Conservation (phyloP, 768 basidiomycete species). For the Termitomyces sp. region DNA sequence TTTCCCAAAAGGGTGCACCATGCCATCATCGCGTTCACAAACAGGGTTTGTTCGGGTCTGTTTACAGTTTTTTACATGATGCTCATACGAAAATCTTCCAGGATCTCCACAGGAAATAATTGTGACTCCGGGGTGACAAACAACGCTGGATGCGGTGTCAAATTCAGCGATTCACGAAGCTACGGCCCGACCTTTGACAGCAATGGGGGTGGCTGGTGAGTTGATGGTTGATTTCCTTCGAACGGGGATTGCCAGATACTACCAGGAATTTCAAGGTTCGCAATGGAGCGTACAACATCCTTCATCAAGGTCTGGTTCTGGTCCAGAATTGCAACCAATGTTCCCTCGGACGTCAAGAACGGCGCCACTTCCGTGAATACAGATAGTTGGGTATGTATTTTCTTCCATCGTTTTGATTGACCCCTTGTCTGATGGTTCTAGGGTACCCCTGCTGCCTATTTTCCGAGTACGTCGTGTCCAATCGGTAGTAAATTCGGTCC, state of each 20-base stretch:
- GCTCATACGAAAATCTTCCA: conserved; percentile 11
- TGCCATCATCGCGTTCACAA: conserved; percentile 41
- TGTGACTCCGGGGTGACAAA: conserved; percentile 46
- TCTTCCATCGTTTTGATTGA: background rate
- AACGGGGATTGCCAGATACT: background rate
- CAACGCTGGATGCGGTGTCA: conserved; percentile 61
- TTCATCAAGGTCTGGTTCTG: conserved; percentile 75
- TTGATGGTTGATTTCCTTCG: background rate
- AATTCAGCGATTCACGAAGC: conserved; percentile 35
- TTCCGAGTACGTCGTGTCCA: conserved; percentile 58
- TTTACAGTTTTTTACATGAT: background rate
- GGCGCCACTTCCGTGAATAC: conserved; percentile 44
- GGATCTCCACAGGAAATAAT: conserved; percentile 36
- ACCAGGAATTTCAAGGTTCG: conserved; percentile 40
- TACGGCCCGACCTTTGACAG: conserved; percentile 58
- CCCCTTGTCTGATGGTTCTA: conserved; percentile 13
- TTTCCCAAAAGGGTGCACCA: conserved; percentile 42
- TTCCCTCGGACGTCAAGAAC: conserved; percentile 44
- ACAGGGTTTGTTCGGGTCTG: conserved; percentile 36
- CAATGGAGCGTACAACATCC: conserved; percentile 52
- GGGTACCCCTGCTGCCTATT: conserved; percentile 60
- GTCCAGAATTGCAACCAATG: conserved; percentile 39
- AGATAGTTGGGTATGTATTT: conserved; percentile 43
- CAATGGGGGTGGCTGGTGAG: conserved; percentile 61
- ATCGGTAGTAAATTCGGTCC: conserved; percentile 49